Base-by-base conservation (phyloP, 2,329 filamentous ascomycete genomes). In the Colletotrichum cordylinicola region DNA sequence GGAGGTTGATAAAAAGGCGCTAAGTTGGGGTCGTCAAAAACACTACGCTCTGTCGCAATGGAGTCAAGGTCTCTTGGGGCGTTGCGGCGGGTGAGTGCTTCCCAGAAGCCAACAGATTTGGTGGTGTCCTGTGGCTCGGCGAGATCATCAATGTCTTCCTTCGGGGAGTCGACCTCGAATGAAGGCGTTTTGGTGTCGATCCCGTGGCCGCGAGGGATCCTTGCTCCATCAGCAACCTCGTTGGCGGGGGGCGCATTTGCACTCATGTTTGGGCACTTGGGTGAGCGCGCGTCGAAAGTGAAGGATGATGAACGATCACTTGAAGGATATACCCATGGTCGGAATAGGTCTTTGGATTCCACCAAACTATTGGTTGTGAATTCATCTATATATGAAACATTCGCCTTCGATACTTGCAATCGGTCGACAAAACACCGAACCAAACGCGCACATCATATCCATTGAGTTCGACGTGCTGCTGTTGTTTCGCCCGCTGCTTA, bases 31-130 rank as follows among this genome's bases (percentile, higher is more conserved):
- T 71, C 68, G 24, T 71, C 68, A n/a, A 48, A 70, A 10, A 70
- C 62, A 29, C 58, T 66, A 7, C 67, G 68, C n/a, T 70, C 60
- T 24, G 55, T 58, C 21, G 84, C 84, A 12, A 84, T 80, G n/a
- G 83, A 58, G 7, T 58, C 13, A 16, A 58, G 55, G 55, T 58
- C 21, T 58, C 27, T 58, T 15, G 55, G 55, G 21, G 55, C 18
- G 55, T 29, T 58, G 7, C 55, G 55, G 4, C 55, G 55, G 7
- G 55, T 58, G 27, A 58, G 55, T 27, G 55, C 55, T 29, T 58
- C 55, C 55, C 55, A 58, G 16, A 58, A 58, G 0, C 21, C 55
- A 29, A 58, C 55, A 8, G 55, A 29, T 29, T 31, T 43, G 24
- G 62, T 43, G 9, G 62, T 66, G 39, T 66, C 62, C 24, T 66